Conservation (phyloP, 148 eudicot species). For the Nyssa sinensis region DNA sequence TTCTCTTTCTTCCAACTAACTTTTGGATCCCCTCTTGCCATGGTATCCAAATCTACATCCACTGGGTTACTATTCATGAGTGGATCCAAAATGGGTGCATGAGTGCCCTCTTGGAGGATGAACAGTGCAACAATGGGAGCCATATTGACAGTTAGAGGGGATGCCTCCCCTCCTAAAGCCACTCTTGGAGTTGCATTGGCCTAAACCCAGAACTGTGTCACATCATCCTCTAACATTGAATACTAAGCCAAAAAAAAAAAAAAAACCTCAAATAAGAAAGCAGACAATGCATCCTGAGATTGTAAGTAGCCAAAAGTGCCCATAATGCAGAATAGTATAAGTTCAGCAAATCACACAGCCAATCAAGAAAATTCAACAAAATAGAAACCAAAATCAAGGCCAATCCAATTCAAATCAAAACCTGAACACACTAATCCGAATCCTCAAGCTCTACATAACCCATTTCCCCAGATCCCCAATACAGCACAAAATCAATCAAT, state of each 20-base stretch:
- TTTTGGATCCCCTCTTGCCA: too few species aligned
- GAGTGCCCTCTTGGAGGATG: too few species aligned
- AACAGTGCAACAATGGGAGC: too few species aligned
- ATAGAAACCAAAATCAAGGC: background rate
- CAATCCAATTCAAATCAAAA: background rate
- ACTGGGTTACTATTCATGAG: too few species aligned
- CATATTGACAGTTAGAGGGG: too few species aligned
- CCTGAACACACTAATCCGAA: conserved; percentile 7
- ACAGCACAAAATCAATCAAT: conserved; percentile 11
- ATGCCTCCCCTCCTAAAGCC: too few species aligned
- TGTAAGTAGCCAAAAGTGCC: background rate
- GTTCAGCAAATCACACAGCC: conserved; percentile 10
- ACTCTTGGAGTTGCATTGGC: too few species aligned
- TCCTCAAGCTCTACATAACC: conserved; percentile 13
- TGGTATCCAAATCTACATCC: too few species aligned
- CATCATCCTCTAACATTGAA: background rate
- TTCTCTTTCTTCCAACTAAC: too few species aligned
- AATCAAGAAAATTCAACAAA: background rate
- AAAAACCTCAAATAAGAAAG: conserved; percentile 1
- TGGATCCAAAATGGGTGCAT: too few species aligned
- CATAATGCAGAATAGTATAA: background rate
- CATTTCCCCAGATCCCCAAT: conserved; percentile 18
- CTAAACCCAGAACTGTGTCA: background rate
- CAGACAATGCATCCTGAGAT: background rate
- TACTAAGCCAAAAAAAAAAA: background rate